Evolutionary conservation across 768 basidiomycete species (phyloP).

Genomic region (Psilocybe azurescens): DNA sequence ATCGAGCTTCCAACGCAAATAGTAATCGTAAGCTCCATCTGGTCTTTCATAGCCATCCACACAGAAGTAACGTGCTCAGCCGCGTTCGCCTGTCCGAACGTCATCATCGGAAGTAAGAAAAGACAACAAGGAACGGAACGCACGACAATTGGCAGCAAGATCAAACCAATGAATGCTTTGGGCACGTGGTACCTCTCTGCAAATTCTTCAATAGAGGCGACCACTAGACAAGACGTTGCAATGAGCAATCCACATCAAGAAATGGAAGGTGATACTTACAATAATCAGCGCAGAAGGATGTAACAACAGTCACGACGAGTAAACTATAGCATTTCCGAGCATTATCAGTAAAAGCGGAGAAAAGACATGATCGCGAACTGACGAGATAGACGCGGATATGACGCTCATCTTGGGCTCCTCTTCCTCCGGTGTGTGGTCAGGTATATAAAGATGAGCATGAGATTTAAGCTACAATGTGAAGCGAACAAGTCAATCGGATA

Average conservation of each 20-base stretch:
- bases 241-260: not conserved
- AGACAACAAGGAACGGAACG: conserved; percentile 27
- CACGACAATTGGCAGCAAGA: conserved; percentile 88
- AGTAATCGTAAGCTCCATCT: conserved; percentile 71
- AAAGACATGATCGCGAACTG: conserved; percentile 29
- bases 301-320: conserved; percentile 76
- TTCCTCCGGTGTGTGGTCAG: conserved; percentile 32
- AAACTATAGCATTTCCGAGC: conserved; percentile 45
- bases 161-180: conserved; percentile 85
- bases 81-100: conserved; percentile 63
- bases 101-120: conserved; percentile 3
- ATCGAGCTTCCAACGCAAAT: conserved; percentile 86
- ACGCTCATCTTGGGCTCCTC: conserved; percentile 71
- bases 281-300: conserved; percentile 90
- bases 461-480: conserved; percentile 61
- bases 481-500: not conserved
- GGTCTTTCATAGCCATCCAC: conserved; percentile 85
- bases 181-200: conserved; percentile 82
- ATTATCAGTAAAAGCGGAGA: not conserved
- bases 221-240: conserved; percentile 56
- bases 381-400: conserved; percentile 64
- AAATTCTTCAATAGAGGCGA: conserved; percentile 92
- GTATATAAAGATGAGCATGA: conserved; percentile 65
- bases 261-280: conserved; percentile 46
- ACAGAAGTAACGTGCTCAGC: conserved; percentile 87